A percentile compares a stretch with the other conserved stretches of the same genome.
phyloP scores from a whole-genome alignment of 345 rosid genomes.

The Brassica juncea region DNA sequence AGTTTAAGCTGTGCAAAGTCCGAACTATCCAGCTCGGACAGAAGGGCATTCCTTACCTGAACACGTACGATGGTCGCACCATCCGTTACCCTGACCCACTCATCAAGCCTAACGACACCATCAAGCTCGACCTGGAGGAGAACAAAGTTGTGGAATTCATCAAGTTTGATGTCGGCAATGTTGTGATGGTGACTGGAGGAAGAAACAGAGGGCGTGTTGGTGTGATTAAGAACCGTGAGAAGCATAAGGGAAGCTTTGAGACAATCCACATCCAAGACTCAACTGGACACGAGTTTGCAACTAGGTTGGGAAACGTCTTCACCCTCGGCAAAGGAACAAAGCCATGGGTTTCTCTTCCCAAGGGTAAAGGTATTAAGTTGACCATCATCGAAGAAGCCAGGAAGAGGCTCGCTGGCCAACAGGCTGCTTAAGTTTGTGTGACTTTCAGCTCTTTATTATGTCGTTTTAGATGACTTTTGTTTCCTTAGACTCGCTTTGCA shows the following conservation, averaged over 20 bases:
- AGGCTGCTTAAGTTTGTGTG: background rate
- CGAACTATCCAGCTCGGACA: background rate
- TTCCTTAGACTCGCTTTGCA: background rate
- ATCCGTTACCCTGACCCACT: background rate
- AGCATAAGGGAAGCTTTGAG: background rate
- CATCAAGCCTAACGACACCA: background rate
- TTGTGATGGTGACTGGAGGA: background rate
- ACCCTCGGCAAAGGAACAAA: background rate
- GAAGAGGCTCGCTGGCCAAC: background rate
- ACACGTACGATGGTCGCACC: slow-evolving; percentile 2
- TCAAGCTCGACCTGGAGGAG: background rate
- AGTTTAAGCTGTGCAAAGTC: background rate
- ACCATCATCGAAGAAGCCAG: background rate
- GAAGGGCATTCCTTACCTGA: background rate
- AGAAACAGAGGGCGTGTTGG: slow-evolving; percentile 4
- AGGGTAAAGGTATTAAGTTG: background rate
- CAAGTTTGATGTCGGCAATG: background rate
- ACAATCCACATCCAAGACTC: background rate
- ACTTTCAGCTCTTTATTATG: background rate
- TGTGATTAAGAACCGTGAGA: background rate
- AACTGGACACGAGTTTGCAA: background rate
- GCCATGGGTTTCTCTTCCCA: background rate
- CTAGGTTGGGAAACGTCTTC: background rate
- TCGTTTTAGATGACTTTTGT: background rate
- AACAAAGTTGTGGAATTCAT: background rate